phyloP scores from a whole-genome alignment of 2,329 filamentous ascomycete genomes.

The Penicillium nordicum region DNA sequence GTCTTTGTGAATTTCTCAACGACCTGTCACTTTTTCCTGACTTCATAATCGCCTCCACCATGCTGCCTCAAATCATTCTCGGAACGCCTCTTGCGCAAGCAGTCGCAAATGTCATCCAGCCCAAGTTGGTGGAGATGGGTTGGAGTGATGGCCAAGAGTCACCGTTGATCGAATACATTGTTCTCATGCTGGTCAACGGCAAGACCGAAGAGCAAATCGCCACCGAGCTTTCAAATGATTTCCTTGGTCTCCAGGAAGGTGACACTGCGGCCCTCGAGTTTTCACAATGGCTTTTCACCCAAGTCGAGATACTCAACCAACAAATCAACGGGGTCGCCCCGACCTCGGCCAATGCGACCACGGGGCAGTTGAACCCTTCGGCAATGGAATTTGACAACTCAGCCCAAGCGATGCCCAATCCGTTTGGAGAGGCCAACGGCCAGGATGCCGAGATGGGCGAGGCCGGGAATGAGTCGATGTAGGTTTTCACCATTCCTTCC shows the following conservation, averaged over 20 bases:
- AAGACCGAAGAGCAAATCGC: conserved; percentile 90
- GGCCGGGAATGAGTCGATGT: conserved; percentile 42
- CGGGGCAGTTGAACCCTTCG: conserved; percentile 33
- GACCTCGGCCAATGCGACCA: conserved; percentile 15
- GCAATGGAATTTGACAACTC: conserved; percentile 23
- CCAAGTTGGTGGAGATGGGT: conserved; percentile 87
- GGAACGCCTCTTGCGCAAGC: conserved; percentile 82
- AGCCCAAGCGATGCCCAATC: background rate
- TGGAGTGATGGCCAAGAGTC: conserved; percentile 84
- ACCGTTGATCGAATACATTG: conserved; percentile 90
- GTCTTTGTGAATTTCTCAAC: conserved; percentile 4
- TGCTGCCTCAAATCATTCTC: conserved; percentile 61
- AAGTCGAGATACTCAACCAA: conserved; percentile 66
- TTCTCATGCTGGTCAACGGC: conserved; percentile 94
- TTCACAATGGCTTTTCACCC: conserved; percentile 87
- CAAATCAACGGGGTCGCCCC: conserved; percentile 56
- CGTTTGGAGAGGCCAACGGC: conserved; percentile 33
- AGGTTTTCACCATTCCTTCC: conserved; percentile 17
- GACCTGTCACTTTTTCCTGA: background rate
- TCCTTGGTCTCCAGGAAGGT: conserved; percentile 76
- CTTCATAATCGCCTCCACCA: conserved; percentile 5
- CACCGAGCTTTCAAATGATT: conserved; percentile 78
- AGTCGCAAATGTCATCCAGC: conserved; percentile 76
- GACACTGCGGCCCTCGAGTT: conserved; percentile 81
- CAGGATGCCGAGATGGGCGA: conserved; percentile 74